Evolutionary conservation across 164 flowering plant species (phyloP), one percentile per base, ranked within the genome.

Genomic region (Stephania yunnanensis): DNA sequence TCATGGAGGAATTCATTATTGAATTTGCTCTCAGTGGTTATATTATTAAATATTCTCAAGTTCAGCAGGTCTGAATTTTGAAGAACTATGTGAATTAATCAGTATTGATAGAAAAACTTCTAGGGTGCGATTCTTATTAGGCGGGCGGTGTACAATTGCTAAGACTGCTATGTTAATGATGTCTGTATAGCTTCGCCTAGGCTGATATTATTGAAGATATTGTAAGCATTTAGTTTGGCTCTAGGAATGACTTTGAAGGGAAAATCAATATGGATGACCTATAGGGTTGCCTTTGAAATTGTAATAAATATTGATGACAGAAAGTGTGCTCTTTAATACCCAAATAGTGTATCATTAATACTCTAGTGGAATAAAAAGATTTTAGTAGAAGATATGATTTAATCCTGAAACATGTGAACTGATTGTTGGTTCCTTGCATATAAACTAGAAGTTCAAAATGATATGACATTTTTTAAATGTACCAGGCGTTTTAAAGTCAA

Each of bases 1-100:
- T 65, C 45, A 88, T 90, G 92, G 94, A 82, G 9, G 89, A 88
- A 58, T 83, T 71, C 79, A 80, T 25, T 25, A 25, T 25, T 25
- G 25, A 25, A 25, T 25, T 0, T 25, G 55, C 15, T 50, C 1
- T 50, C 55, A 50, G 55, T 50, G 55, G 4, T 9, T 50, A 15
- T 1, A 15, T 8, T 50, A 50, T 9, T 50, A 4, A 11, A 50
- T 50, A 17, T 50, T 10, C 11, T 10, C 15, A 3, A 50, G 12
- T 50, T 50, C 15, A 9, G 55, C 11, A 2, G 55, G 55, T 8
- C 55, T 50, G 25, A 25, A 25, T 25, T 25, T 25, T 25, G 25
- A 25, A 0, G 25, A 25, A 25, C 0, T 25, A 25, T 25, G 55
- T 48, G 53, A 8, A 50, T 50, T 7, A 2, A 15, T 10, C 11